Evolutionary conservation across 768 basidiomycete genomes (phyloP), one percentile per base, ranked within the genome.

Genomic region (Pholiota microspora): DNA sequence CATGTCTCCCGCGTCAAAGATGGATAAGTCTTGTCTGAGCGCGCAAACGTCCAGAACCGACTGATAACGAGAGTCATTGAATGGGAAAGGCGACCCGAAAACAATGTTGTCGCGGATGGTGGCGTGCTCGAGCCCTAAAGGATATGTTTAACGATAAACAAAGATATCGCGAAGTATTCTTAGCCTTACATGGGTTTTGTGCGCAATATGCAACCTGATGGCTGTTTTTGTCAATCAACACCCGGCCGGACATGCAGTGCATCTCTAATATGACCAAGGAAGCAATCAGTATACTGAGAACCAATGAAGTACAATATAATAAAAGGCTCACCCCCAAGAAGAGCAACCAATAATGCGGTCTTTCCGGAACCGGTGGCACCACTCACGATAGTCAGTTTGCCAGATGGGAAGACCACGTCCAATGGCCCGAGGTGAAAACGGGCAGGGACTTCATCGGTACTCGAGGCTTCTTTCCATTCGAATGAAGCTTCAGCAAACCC

Each of bases 21-120:
- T 80, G 54, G 79, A 74, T 23, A 95, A 72, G 65, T 94, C 93
- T 15, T 76, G 79, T n/a, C 68, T 63, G 21, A 94, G 73, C 0
- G 88, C 86, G 66, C 93, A 94, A 1, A 86, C 88, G 6, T 89
- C 81, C 9, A 94, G 65, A 16, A 90, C 86, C 0, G 72, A 66
- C 16, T 81, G 70, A 65, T 92, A 93, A 5, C 91, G 77, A n/a
- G 68, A 67, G 56, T 77, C 74, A 60, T 90, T 79, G 63, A 78
- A 85, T 2, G 82, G 82, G 59, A 73, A 76, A 2, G 75, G 69
- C 1, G 82, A 77, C 1, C 85, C 84, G 69, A 92, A 95, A 12
- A 89, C 67, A 58, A 95, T 89, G 64, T 92, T 92, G 53, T 91
- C 89, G 18, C 81, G 75, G 54, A 94, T 90, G 0, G 89, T 88